Conservation (phyloP, 2,329 filamentous ascomycete genomes). For the Lasiodiplodia sp. region DNA sequence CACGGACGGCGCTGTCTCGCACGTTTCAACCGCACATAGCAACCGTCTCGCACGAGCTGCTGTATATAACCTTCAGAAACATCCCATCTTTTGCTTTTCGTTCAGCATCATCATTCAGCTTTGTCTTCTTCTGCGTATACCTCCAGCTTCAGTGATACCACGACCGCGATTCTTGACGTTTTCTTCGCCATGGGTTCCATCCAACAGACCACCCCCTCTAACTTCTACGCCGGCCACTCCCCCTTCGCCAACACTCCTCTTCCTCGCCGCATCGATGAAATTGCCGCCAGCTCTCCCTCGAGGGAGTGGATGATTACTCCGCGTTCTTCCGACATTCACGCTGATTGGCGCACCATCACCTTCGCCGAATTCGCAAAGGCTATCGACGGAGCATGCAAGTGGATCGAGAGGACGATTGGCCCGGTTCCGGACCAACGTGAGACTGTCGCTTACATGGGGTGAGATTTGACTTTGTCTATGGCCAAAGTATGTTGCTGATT, state of each 20-base stretch:
- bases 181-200: conserved; percentile 23
- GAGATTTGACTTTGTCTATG: not conserved
- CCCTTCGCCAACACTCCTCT: conserved; percentile 23
- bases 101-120: not conserved
- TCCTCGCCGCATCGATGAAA: conserved; percentile 26
- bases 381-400: conserved; percentile 14
- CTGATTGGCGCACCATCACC: conserved; percentile 20
- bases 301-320: conserved; percentile 22
- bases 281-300: conserved; percentile 25
- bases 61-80: conserved; percentile 11
- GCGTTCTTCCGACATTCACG: conserved; percentile 16
- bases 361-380: conserved; percentile 26
- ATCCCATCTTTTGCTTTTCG: not conserved
- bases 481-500: not conserved
- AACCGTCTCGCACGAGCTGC: not conserved
- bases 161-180: not conserved
- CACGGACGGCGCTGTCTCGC: conserved; percentile 3
- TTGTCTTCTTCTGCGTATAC: not conserved
- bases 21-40: not conserved
- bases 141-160: conserved; percentile 18
- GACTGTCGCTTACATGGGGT: conserved; percentile 29
- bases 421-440: conserved; percentile 13
- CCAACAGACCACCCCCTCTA: conserved; percentile 3
- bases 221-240: conserved; percentile 11
- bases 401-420: conserved; percentile 30